Evolutionary conservation across 1,284 basidiomycete species (phyloP), one percentile per base, ranked within the genome.

Genomic region (Athelia sp.): DNA sequence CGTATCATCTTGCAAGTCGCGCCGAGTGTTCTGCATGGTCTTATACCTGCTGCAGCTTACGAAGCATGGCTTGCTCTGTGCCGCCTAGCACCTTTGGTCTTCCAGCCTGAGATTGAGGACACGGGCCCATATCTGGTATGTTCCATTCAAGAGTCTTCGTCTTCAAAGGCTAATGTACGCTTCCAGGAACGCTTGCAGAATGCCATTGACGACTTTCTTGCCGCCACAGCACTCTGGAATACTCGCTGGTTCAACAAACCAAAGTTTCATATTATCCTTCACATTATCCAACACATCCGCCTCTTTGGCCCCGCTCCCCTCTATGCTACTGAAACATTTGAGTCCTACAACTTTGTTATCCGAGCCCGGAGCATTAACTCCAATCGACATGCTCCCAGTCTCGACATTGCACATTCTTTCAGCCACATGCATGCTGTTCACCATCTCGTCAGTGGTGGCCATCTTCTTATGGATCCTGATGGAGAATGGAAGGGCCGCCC

Each of bases 61-160:
- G 24, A 59, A 2, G 50, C 58, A 3, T 69, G 64, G 64, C 14
- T 57, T 1, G 55, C 63, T 1, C 43, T 67, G 8, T 52, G 53
- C 3, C 26, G 34, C 1, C 51, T 67, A 0, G 48, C 54, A 1
- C 61, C 63, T 0, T 40, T 65, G 0, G 46, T 64, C 0, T 69
- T 56, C 50, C 63, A 67, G 52, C 64, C 61, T 8, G 45, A 49
- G 15, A 69, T 68, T 15, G 18, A 42, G 0, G 43, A 66, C 34
- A 0, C 62, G 0, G 38, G 51, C 2, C 8, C 2, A 0, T 56
- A 69, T 42, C 23, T 61, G 22, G 58, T 60, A 19, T 4, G 53
- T 40, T n/a, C 47, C 9, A 13, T 9, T 40, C 29, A 22, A 40
- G n/a, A 11, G 9, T 35, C 21, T 24, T 15, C 21, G 14, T 15